Evolutionary conservation across 768 basidiomycete genomes (phyloP).

Genomic region (Russula ochroleuca): DNA sequence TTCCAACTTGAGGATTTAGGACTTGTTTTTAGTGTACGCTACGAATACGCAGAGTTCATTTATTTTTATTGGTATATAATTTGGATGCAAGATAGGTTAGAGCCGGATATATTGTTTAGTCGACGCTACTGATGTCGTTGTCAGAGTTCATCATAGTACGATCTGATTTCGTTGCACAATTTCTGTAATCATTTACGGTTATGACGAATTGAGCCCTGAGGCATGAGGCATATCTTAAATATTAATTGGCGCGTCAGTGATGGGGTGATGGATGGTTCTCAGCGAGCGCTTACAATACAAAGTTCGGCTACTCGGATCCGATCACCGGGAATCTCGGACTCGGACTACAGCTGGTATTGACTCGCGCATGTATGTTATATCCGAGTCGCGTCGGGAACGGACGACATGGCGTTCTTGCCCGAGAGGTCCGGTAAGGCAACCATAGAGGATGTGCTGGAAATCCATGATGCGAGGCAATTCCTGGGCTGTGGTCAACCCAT

Average conservation of each 20-base stretch:
- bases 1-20: background rate
- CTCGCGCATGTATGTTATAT: no score
- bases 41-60: background rate
- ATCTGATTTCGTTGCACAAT: background rate
- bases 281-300: no score
- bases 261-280: no score
- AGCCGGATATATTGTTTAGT: background rate
- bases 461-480: background rate
- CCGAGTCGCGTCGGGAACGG: background rate
- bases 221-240: no score
- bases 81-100: background rate
- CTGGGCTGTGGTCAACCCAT: background rate
- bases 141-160: background rate
- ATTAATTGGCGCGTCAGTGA: no score
- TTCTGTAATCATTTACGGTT: background rate
- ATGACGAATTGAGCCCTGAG: no score
- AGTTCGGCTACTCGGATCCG: background rate
- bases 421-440: background rate
- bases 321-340: background rate
- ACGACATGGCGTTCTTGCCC: background rate
- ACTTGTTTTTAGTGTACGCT: background rate
- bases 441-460: background rate
- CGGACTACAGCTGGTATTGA: no score
- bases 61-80: constrained; percentile 5
- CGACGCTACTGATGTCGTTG: background rate